These are phyloP conservation scores for Globisporangium acanthophoron DNA, from an alignment of 352 stramenopile species.

Conservation along the genomic window DNA sequence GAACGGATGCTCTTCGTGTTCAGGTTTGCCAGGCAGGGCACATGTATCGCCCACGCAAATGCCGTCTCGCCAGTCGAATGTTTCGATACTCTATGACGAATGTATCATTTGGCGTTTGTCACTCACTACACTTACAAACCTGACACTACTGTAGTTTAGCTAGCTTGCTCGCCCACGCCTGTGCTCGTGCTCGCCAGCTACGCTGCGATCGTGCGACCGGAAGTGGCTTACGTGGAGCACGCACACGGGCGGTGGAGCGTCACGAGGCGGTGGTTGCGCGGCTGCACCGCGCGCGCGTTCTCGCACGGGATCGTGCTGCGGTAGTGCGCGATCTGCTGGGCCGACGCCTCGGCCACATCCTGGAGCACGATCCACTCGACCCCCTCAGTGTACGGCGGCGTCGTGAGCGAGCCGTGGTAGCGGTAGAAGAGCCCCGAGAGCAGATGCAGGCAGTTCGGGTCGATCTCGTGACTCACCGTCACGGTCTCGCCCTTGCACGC, in stretches of 20 bases:
- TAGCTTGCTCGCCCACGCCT: no score
- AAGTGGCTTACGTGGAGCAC: neutral
- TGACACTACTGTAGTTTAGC: no score
- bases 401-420: constrained; percentile 65
- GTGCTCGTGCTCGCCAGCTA: no score
- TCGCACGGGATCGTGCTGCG: constrained; percentile 29
- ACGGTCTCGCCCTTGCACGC: constrained; percentile 14
- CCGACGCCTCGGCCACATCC: constrained; percentile 41
- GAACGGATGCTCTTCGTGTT: no score
- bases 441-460: constrained; percentile 18
- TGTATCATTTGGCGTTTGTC: no score
- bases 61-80: no score
- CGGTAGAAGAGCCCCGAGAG: constrained; percentile 40
- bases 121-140: no score
- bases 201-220: neutral
- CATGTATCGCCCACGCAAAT: no score
- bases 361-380: constrained; percentile 63
- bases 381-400: constrained; percentile 65
- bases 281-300: constrained; percentile 50
- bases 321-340: constrained; percentile 45
- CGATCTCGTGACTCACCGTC: neutral
- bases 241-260: neutral
- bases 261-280: constrained; percentile 32
- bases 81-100: no score
- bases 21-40: no score